phyloP scores from a whole-genome alignment of 768 basidiomycete genomes.

The Rhodotorula taiwanensis region DNA sequence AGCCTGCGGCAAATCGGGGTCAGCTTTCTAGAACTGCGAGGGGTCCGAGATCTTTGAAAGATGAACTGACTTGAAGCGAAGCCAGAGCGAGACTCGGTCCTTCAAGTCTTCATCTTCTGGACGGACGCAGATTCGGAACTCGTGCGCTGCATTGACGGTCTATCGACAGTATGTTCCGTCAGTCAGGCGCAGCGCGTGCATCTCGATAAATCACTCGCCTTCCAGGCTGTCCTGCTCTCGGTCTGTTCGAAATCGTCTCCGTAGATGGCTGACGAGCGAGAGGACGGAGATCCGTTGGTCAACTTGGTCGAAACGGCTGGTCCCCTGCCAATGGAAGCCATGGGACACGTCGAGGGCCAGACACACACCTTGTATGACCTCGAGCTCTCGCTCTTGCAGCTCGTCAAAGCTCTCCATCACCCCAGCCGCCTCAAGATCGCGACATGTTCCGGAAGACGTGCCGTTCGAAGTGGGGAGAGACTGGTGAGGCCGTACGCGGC shows the following conservation, averaged over 20 bases:
- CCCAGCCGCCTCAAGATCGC: no score
- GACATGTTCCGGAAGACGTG: no score
- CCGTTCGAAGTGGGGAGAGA: no score
- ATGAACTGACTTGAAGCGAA: conserved; percentile 34
- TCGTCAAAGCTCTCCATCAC: conserved; percentile 26
- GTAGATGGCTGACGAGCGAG: conserved; percentile 33
- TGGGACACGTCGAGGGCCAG: no score
- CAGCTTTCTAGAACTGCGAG: no score
- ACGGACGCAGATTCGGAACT: conserved; percentile 28
- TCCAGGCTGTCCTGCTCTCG: conserved; percentile 31
- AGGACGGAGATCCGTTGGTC: neutral
- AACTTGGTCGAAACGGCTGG: accelerated
- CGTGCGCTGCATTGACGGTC: conserved; percentile 33
- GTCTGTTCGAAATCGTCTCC: conserved; percentile 32
- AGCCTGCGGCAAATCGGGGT: conserved; percentile 6
- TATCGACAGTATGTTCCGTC: neutral
- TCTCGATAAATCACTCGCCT: neutral
- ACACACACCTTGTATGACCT: conserved; percentile 29
- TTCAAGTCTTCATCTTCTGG: conserved; percentile 33
- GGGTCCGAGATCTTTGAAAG: no score
- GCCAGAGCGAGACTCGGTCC: conserved; percentile 26
- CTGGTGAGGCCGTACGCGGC: no score
- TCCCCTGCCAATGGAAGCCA: accelerated
- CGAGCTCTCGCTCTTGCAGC: conserved; percentile 32
- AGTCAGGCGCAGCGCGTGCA: neutral